Base-by-base conservation (phyloP, 441 rosid genomes). In the Pelargonium hybrid region DNA sequence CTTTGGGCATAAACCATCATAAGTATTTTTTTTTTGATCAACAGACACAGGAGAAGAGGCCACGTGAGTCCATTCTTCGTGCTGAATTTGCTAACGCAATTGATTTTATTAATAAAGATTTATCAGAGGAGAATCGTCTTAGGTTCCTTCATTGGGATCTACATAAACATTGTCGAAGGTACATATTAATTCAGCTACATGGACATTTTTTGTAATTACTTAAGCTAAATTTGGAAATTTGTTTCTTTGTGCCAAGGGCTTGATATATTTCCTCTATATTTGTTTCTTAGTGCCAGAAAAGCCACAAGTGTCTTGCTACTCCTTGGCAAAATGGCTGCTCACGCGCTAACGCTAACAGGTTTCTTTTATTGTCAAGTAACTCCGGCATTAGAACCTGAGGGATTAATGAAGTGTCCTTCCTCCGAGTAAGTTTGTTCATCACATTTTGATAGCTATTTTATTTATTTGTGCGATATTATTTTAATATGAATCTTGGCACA, bases 21-120 rank as follows among this genome's bases (percentile, higher is more conserved):
- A 4, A 25, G 21, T 57, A 17, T 29, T 56, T 23, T 56, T 57
- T 57, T 67, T 76, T 70, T 67, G 54, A 76, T 67, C 62, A 23
- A 78, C 77, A 95, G 99, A 87, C 91, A 29, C 83, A 78, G 72
- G 99, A 95, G 84, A 92, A 83, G 84, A 95, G 69, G 85, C 99
- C 99, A 57, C 88, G 99, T 66, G 99, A 95, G 75, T 88, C 91
- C 7, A 96, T 93, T 82, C 89, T 96, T 39, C 85, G 97, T 69
- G 76, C 88, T 66, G 99, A 93, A 84, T 93, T 96, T 84, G 97
- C 96, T 57, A 88, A 83, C 83, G 98, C 99, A 52, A 88, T 96
- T 74, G 90, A 87, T 74, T 86, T 76, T 74, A 90, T 96, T 69
- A 96, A 96, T 77, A 93, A 87, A 82, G 90, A 81, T 86, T 79